Percentiles rank a stretch among this genome's conserved stretches.
These are phyloP conservation scores for Penicillium sp. DNA, from an alignment of 2,329 filamentous ascomycete species.

Conservation along the genomic window DNA sequence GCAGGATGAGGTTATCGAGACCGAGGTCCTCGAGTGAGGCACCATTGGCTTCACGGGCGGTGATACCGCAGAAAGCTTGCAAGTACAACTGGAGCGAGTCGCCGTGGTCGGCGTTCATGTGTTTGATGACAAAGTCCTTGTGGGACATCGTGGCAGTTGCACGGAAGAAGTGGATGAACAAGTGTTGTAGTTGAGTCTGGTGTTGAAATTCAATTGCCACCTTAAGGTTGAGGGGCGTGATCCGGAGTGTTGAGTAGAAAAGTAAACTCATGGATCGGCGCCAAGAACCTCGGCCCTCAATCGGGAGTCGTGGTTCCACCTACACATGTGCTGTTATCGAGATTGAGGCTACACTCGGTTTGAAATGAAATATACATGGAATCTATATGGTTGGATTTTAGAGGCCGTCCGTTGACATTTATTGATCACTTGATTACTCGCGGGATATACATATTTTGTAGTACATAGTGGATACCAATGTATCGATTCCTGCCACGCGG, in stretches of 20 bases:
- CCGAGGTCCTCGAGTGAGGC: conserved; percentile 63
- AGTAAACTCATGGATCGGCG: conserved; percentile 8
- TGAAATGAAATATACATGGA: not conserved
- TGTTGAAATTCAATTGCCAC: not conserved
- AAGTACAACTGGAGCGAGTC: conserved; percentile 72
- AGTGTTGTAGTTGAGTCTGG: not conserved
- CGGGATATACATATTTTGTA: conserved; percentile 14
- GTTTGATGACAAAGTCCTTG: conserved; percentile 63
- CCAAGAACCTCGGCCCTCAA: conserved; percentile 22
- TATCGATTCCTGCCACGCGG: conserved; percentile 10
- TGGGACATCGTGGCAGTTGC: conserved; percentile 26
- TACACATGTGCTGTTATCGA: not conserved
- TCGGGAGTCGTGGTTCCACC: not conserved
- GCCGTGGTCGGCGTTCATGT: conserved; percentile 84
- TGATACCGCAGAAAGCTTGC: conserved; percentile 62
- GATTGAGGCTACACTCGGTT: not conserved
- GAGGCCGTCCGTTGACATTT: not conserved
- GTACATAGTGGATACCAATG: conserved; percentile 3
- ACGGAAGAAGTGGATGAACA: not conserved
- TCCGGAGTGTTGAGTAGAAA: not conserved
- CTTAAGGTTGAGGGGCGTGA: not conserved
- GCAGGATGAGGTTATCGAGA: conserved; percentile 60
- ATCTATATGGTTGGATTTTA: not conserved
- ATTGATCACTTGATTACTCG: conserved; percentile 1
- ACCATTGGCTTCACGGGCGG: conserved; percentile 51